A percentile compares a stretch with the other conserved stretches of the same genome.
Conservation (phyloP, 2,329 filamentous ascomycete species). For the Aspergillus eucalypticola region DNA sequence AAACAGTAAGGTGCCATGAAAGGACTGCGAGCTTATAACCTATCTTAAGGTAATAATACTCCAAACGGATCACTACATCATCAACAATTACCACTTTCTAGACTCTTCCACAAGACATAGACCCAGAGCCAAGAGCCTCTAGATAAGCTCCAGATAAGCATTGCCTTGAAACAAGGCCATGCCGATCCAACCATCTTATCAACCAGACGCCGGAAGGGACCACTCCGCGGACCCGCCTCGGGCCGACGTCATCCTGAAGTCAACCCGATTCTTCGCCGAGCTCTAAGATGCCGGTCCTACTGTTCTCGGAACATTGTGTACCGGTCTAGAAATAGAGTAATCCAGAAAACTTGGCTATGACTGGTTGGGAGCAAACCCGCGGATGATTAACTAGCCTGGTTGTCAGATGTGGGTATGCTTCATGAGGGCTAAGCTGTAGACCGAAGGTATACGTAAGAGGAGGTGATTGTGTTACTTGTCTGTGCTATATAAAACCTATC, state of each 20-base stretch:
- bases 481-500: neutral
- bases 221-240: constrained; percentile 1
- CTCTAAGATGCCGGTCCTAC: neutral
- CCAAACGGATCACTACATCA: neutral
- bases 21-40: too few species aligned
- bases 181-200: too few species aligned
- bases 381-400: neutral
- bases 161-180: too few species aligned
- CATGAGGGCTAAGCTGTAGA: neutral
- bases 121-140: neutral
- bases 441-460: neutral
- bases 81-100: neutral
- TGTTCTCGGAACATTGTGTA: neutral
- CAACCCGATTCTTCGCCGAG: neutral
- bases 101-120: neutral
- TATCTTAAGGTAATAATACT: too few species aligned
- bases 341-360: neutral
- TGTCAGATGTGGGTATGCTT: neutral
- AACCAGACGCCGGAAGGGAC: neutral
- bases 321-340: neutral
- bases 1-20: too few species aligned
- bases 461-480: neutral
- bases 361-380: neutral
- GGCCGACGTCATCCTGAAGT: constrained; percentile 4
- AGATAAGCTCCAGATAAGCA: neutral